A percentile compares a stretch with the other conserved stretches of the same genome.
These are phyloP conservation scores for Pleodorina starrii DNA, from an alignment of 139 green algal species.

Conservation along the genomic window DNA sequence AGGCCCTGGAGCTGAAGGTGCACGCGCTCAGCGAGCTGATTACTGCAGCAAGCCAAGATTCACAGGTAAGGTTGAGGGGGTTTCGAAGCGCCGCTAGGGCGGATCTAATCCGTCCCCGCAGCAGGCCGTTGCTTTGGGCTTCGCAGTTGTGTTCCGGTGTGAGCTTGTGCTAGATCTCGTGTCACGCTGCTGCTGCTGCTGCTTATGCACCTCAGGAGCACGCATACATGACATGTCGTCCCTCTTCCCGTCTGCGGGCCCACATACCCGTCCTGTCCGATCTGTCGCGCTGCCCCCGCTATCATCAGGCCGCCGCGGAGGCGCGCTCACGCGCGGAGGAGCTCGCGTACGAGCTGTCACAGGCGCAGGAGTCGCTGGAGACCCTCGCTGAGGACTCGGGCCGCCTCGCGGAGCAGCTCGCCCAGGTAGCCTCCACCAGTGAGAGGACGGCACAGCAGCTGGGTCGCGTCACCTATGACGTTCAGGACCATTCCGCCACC, in stretches of 20 bases:
- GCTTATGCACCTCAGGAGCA: neutral
- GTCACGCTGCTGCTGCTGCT: too few relatives aligned
- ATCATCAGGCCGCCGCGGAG: conserved; percentile 10
- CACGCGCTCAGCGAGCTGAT: conserved; percentile 43
- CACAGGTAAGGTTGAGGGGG: neutral
- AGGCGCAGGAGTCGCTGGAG: conserved; percentile 37
- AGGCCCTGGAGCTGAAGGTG: conserved; percentile 32
- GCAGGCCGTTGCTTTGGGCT: too few relatives aligned
- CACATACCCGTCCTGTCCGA: too few relatives aligned
- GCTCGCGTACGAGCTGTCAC: conserved; percentile 35
- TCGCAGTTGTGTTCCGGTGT: too few relatives aligned
- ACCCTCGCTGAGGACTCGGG: conserved; percentile 8
- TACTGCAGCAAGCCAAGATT: conserved; percentile 34
- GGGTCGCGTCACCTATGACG: neutral
- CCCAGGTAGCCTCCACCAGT: neutral
- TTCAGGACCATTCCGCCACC: neutral
- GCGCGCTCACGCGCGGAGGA: conserved; percentile 27
- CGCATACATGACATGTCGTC: too few relatives aligned
- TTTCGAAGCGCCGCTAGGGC: neutral
- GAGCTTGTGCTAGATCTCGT: too few relatives aligned
- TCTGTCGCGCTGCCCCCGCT: neutral
- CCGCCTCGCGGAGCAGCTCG: conserved; percentile 40
- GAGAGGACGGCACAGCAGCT: neutral
- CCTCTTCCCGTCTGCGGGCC: too few relatives aligned
- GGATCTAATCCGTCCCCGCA: too few relatives aligned